Evolutionary conservation across 441 rosid species (phyloP).

Genomic region (Sinapis alba): DNA sequence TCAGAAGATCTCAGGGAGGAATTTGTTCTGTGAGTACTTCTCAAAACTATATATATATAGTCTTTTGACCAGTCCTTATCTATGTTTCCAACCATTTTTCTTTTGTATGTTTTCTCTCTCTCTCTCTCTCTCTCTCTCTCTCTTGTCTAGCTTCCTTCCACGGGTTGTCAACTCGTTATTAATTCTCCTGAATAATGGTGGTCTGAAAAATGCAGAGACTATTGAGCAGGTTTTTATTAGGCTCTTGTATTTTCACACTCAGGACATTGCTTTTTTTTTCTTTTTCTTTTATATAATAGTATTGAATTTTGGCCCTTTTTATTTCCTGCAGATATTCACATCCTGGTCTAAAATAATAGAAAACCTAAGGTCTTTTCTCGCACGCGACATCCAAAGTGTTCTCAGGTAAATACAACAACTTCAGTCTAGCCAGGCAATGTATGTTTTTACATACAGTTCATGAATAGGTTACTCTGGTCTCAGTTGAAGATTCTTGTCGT

Average conservation of each 20-base stretch:
- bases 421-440: background rate
- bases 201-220: background rate
- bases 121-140: no score
- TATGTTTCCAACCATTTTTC: background rate
- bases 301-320: background rate
- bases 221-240: background rate
- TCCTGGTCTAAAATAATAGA: background rate
- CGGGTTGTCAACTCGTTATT: background rate
- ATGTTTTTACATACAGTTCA: background rate
- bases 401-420: background rate
- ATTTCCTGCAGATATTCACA: background rate
- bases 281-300: background rate
- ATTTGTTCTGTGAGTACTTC: background rate
- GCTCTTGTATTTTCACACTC: no score
- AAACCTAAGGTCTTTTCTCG: background rate
- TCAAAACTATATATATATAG: background rate
- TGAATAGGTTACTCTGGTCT: background rate
- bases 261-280: background rate
- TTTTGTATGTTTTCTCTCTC: background rate
- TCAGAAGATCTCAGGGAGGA: background rate
- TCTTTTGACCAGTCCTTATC: background rate
- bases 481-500: no score
- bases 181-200: background rate
- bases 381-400: background rate
- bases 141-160: background rate